These are phyloP conservation scores for Aspergillus homomorphus DNA, from an alignment of 495 filamentous ascomycete genomes.

Conservation along the genomic window DNA sequence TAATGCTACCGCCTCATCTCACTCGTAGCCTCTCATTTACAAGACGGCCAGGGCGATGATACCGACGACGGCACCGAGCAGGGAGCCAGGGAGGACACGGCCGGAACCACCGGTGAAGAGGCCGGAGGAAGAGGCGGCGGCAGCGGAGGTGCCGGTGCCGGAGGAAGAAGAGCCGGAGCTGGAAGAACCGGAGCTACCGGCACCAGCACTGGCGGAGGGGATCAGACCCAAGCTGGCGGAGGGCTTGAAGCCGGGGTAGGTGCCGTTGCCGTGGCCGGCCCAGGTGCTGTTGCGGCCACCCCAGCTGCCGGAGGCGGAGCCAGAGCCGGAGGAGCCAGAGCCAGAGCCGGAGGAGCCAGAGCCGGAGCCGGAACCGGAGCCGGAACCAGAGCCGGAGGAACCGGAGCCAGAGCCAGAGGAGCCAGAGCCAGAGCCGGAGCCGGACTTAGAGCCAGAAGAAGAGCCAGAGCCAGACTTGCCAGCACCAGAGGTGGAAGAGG, in stretches of 20 bases:
- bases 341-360: slow-evolving; percentile 16
- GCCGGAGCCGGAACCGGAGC: slow-evolving; percentile 19
- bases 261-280: slow-evolving; percentile 13
- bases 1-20: no score
- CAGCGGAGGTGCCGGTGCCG: slow-evolving; percentile 2
- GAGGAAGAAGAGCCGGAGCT: slow-evolving; percentile 1
- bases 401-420: slow-evolving; percentile 17
- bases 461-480: slow-evolving; percentile 15
- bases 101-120: slow-evolving; percentile 25
- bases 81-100: slow-evolving; percentile 30
- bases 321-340: slow-evolving; percentile 16
- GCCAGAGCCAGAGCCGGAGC: slow-evolving; percentile 16
- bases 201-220: not conserved
- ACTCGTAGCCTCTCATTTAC: not conserved
- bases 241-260: slow-evolving; percentile 9
- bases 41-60: slow-evolving; percentile 1
- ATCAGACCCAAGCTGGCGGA: slow-evolving; percentile 10
- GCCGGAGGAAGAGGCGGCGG: slow-evolving; percentile 12
- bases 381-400: slow-evolving; percentile 18
- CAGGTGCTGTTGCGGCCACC: slow-evolving; percentile 5
- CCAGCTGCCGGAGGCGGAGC: slow-evolving; percentile 18
- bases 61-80: slow-evolving; percentile 28
- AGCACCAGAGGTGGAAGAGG: slow-evolving; percentile 13
- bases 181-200: slow-evolving; percentile 14
- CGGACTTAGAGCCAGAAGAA: slow-evolving; percentile 12